phyloP scores from a whole-genome alignment of 768 basidiomycete genomes.

The Serendipita vermifera region DNA sequence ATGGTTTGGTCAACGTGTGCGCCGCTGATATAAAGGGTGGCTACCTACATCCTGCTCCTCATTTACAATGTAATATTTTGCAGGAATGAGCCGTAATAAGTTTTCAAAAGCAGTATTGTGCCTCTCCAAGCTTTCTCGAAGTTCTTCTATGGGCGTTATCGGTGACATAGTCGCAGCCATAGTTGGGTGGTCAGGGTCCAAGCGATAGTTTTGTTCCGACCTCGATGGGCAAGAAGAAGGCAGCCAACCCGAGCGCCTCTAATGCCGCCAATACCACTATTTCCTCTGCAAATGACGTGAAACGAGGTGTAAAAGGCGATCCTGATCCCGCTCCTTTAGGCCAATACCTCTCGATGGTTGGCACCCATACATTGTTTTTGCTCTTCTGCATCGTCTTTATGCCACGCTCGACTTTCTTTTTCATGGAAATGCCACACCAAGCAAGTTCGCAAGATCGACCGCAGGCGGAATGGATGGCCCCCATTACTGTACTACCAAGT shows the following conservation, averaged over 20 bases:
- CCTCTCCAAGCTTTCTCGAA: conserved; percentile 40
- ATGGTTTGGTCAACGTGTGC: neutral
- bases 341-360: conserved; percentile 51
- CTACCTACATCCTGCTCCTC: conserved; percentile 60
- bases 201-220: neutral
- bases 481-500: conserved; percentile 48
- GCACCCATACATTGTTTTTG: conserved; percentile 53
- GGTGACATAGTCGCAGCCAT: too few relatives aligned
- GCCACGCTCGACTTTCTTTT: conserved; percentile 44
- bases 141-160: too few relatives aligned
- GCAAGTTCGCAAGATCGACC: conserved; percentile 29
- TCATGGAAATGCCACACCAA: conserved; percentile 24
- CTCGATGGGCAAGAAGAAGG: neutral
- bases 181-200: neutral
- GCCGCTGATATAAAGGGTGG: conserved; percentile 12
- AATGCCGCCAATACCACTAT: too few relatives aligned
- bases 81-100: conserved; percentile 72
- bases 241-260: too few relatives aligned
- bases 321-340: conserved; percentile 32
- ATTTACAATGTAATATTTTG: conserved; percentile 71
- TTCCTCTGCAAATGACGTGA: too few relatives aligned
- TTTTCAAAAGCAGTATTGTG: conserved; percentile 83
- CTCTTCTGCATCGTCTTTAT: conserved; percentile 53
- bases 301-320: neutral
- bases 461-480: conserved; percentile 55